Evolutionary conservation across 805 yeast genomes (phyloP), one percentile per base, ranked within the genome.

Genomic region (Henningerozyma blattae): DNA sequence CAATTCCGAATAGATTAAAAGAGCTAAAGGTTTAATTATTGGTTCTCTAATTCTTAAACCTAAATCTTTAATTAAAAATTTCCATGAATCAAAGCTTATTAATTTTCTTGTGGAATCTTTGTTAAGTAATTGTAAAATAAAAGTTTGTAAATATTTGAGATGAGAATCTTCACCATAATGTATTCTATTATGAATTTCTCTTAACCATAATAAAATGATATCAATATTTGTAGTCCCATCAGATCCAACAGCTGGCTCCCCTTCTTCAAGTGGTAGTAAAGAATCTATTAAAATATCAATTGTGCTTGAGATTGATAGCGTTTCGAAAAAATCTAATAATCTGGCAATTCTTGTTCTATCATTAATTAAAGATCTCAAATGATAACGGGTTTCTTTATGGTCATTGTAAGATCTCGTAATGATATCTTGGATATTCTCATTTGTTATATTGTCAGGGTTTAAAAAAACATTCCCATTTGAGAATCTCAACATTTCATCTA

Each of bases 351-450:
- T 41, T 14, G 14, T 8, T n/a, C n/a, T 9, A n/a, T 32, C 15
- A 5, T 33, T 31, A 9, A 53, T 40, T 12, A 38, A 28, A 7
- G 28, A 27, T 5, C 35, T 30, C 24, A 53, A 30, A 37, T 44
- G 31, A 3, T 34, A 32, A 18, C 48, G 40, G 3, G 56, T 44
- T 14, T 40, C 49, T 10, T 37, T 34, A 35, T 53, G 56, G 25
- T 50, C 56, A 20, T 50, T 54, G 24, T 44, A 52, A 4, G 56
- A 40, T 28, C 57, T 40, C 4, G 38, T 39, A 5, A 53, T 15
- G 4, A 50, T 36, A 18, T 40, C 39, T 32, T 48, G 56, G 3
- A 43, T 33, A 12, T 45, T 28, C 7, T 40, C 44, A 17, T 31
- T 31, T 12, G 38, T 14, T 2, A 34, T 28, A n/a, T 24, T 22